These are phyloP conservation scores for Apiotrichum porosum DNA, from an alignment of 1,284 basidiomycete species.

Conservation along the genomic window DNA sequence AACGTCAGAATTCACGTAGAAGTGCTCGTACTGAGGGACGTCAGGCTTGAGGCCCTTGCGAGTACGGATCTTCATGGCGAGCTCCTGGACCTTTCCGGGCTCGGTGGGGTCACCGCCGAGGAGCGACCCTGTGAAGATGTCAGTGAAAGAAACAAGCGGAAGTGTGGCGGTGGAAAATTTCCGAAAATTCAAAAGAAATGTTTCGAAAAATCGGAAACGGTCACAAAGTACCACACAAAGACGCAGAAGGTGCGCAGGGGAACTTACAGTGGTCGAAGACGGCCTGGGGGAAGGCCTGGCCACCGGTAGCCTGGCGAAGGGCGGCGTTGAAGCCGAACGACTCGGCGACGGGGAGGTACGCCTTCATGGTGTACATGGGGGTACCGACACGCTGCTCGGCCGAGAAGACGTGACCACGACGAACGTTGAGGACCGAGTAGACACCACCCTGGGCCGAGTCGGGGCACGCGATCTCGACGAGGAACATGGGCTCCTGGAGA, in stretches of 20 bases:
- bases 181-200: too few species aligned
- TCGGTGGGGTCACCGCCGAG: conserved; percentile 51
- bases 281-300: conserved; percentile 96
- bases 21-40: conserved; percentile 74
- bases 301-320: conserved; percentile 84
- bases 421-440: conserved; percentile 91
- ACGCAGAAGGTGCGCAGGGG: too few species aligned
- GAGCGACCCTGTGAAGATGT: conserved; percentile 53
- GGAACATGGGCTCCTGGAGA: conserved; percentile 96
- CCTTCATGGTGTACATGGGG: conserved; percentile 99
- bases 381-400: conserved; percentile 97
- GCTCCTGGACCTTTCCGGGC: conserved; percentile 79
- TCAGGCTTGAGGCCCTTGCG: conserved; percentile 61
- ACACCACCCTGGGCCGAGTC: conserved; percentile 98
- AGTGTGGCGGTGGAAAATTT: too few species aligned
- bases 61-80: conserved; percentile 74
- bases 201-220: too few species aligned
- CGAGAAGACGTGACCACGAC: conserved; percentile 96
- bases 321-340: conserved; percentile 99
- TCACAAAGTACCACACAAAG: too few species aligned
- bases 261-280: conserved; percentile 79
- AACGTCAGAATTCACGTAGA: conserved; percentile 98
- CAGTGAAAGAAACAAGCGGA: too few species aligned
- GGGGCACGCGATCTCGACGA: conserved; percentile 98
- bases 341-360: conserved; percentile 62